Evolutionary conservation across 2,329 filamentous ascomycete genomes (phyloP).

Genomic region (Colletotrichum sp.): DNA sequence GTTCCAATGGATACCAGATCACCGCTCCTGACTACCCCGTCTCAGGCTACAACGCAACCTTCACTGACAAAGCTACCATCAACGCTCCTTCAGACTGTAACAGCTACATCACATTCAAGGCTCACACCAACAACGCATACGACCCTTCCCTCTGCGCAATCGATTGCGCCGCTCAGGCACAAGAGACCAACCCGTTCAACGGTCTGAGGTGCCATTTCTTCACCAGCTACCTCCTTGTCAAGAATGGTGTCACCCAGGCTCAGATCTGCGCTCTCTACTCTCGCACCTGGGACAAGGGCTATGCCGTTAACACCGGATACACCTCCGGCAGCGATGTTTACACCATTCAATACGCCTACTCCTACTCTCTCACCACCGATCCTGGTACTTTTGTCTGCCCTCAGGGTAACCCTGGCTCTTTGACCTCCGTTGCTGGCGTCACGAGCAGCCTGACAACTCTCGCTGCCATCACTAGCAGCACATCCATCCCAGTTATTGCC

Average conservation of each 20-base stretch:
- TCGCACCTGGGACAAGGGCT: not conserved
- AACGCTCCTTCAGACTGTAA: conserved; percentile 6
- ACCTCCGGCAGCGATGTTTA: not conserved
- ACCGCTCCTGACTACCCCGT: not conserved
- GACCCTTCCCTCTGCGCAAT: conserved; percentile 1
- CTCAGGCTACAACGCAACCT: not conserved
- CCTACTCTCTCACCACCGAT: not conserved
- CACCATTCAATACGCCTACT: conserved; percentile 1
- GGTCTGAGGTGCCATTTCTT: not conserved
- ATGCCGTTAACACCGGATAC: not conserved
- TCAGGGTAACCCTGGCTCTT: not conserved
- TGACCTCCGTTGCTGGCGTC: not conserved
- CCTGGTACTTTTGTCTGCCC: not conserved
- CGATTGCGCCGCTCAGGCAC: not conserved
- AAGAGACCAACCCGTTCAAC: not conserved
- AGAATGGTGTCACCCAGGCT: conserved; percentile 1
- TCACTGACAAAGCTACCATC: not conserved
- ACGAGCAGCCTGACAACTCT: not conserved
- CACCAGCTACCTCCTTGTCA: not conserved
- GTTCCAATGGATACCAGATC: conserved; percentile 22
- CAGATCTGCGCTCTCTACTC: conserved; percentile 8
- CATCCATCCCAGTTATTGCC: not conserved
- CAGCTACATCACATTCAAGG: conserved; percentile 13
- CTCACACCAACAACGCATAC: not conserved
- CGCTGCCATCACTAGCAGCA: not conserved